phyloP scores from a whole-genome alignment of 306 rosid genomes.

The Crotalaria pallida region DNA sequence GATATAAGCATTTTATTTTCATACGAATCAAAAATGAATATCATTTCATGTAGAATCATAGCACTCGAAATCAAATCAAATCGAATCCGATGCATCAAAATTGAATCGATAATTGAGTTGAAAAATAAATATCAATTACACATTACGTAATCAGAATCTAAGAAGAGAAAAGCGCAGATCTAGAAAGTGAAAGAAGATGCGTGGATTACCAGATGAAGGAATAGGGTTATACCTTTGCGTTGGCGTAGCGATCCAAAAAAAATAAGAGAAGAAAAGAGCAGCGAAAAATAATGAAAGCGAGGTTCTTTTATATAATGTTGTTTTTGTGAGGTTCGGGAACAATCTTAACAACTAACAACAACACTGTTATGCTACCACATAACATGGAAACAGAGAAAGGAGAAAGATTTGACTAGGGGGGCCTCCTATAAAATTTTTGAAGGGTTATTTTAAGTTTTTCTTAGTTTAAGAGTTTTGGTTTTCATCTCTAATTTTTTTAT shows the following conservation, averaged over 20 bases:
- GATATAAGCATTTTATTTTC: not conserved
- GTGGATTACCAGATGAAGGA: not conserved
- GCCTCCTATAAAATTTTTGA: slow-evolving; percentile 25
- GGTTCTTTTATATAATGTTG: too few relatives aligned
- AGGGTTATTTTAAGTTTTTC: not conserved
- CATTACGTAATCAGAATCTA: slow-evolving; percentile 1
- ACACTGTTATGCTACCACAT: not conserved
- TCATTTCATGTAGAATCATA: too few relatives aligned
- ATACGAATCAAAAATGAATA: not conserved
- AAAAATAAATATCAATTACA: not conserved
- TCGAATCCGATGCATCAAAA: not conserved
- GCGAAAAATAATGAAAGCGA: not conserved
- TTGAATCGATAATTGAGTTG: not conserved
- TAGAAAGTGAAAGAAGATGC: not conserved
- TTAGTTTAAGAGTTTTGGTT: too few relatives aligned
- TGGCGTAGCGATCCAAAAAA: slow-evolving; percentile 15
- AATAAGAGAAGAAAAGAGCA: not conserved
- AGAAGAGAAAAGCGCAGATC: slow-evolving; percentile 34
- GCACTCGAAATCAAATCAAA: not conserved
- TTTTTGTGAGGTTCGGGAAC: slow-evolving; percentile 9
- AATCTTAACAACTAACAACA: slow-evolving; percentile 9
- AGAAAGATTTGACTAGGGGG: not conserved
- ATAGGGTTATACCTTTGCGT: not conserved
- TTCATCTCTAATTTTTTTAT: too few relatives aligned
- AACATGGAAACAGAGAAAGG: not conserved